A percentile compares a stretch with the other conserved stretches of the same genome.
Evolutionary conservation across 495 filamentous ascomycete species (phyloP).

Genomic region (Sordaria brevicollis): DNA sequence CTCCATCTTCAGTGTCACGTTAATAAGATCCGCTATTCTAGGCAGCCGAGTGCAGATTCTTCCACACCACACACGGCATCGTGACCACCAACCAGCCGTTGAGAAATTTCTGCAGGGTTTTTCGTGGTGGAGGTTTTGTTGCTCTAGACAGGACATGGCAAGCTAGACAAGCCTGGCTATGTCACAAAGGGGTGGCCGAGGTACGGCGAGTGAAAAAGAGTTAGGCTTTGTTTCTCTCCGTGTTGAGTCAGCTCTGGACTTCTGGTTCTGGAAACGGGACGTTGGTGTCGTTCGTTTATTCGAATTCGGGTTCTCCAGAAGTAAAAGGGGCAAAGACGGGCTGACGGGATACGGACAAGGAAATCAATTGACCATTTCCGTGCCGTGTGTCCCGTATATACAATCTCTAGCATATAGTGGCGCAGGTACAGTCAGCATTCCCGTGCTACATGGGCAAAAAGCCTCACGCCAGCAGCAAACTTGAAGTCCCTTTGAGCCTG

Average conservation of each 20-base stretch:
- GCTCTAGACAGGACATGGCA: too few species aligned
- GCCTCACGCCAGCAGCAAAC: not conserved
- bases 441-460: not conserved
- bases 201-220: not conserved
- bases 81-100: not conserved
- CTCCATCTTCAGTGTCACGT: not conserved
- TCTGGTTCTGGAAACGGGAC: not conserved
- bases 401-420: not conserved
- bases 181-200: not conserved
- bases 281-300: too few species aligned
- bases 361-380: too few species aligned
- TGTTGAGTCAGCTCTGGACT: too few species aligned
- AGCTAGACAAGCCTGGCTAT: too few species aligned
- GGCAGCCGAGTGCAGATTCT: not conserved
- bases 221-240: not conserved
- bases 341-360: too few species aligned
- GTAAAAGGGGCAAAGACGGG: too few species aligned
- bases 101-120: not conserved
- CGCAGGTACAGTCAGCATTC: not conserved
- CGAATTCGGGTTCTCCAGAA: not conserved
- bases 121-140: too few species aligned
- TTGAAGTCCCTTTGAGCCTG: not conserved
- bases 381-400: too few species aligned
- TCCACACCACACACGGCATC: too few species aligned
- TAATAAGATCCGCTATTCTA: not conserved